phyloP scores from a whole-genome alignment of 441 rosid genomes.

The Erysimum pusillum region DNA sequence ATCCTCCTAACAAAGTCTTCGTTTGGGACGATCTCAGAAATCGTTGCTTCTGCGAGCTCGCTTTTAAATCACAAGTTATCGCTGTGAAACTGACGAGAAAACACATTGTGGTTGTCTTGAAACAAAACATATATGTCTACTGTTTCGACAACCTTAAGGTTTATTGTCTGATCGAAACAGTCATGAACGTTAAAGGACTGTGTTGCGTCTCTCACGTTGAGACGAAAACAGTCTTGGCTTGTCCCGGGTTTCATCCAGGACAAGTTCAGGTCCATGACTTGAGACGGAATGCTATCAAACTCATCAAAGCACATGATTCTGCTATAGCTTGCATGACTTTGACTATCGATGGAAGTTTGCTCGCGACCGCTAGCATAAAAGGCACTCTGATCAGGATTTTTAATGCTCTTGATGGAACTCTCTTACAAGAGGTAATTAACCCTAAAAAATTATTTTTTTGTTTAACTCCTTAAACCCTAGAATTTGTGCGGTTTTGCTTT shows the following conservation, averaged over 20 bases:
- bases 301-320: slow-evolving; percentile 81
- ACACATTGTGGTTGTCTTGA: slow-evolving; percentile 75
- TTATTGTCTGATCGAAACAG: slow-evolving; percentile 71
- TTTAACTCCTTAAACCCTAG: background rate
- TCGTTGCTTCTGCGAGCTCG: slow-evolving; percentile 69
- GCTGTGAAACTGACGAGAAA: slow-evolving; percentile 75
- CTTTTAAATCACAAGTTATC: slow-evolving; percentile 74
- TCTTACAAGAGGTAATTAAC: slow-evolving; percentile 72
- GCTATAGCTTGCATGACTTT: slow-evolving; percentile 73
- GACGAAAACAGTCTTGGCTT: slow-evolving; percentile 75
- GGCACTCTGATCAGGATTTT: slow-evolving; percentile 91
- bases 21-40: slow-evolving; percentile 85
- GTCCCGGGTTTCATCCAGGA: slow-evolving; percentile 80
- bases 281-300: slow-evolving; percentile 65
- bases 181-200: slow-evolving; percentile 71
- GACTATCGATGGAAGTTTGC: slow-evolving; percentile 83
- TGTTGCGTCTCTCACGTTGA: slow-evolving; percentile 83
- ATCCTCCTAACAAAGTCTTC: slow-evolving; percentile 77
- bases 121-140: slow-evolving; percentile 74
- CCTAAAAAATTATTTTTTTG: background rate
- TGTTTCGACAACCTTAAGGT: slow-evolving; percentile 69
- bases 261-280: slow-evolving; percentile 84
- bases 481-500: background rate
- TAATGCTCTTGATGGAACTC: slow-evolving; percentile 86
- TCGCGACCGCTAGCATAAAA: slow-evolving; percentile 82